These are phyloP conservation scores for Pseudopyrenochaeta lycopersici DNA, from an alignment of 2,329 filamentous ascomycete species.

Conservation along the genomic window DNA sequence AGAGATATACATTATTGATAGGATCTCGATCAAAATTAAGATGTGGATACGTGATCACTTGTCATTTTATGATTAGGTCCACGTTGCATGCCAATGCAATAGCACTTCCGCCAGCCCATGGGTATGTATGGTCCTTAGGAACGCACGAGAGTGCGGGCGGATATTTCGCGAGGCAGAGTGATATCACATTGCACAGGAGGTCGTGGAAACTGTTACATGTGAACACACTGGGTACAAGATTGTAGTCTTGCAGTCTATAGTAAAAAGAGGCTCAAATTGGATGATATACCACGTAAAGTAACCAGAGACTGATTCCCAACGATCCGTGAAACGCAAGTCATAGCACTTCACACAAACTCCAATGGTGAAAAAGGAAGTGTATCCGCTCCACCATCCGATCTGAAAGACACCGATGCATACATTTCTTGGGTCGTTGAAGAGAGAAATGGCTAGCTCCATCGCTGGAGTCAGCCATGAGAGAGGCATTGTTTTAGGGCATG, in stretches of 20 bases:
- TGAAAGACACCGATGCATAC: constrained; percentile 46
- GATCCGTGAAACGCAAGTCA: constrained; percentile 46
- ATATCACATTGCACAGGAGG: too few relatives aligned
- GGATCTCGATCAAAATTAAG: too few relatives aligned
- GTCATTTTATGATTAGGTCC: too few relatives aligned
- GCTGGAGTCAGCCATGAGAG: constrained; percentile 22
- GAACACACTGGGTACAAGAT: not conserved
- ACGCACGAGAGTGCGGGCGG: too few relatives aligned
- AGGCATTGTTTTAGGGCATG: constrained; percentile 25
- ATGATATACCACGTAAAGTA: constrained; percentile 48
- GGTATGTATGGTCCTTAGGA: too few relatives aligned
- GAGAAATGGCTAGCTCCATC: constrained; percentile 11
- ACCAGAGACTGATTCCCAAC: constrained; percentile 49
- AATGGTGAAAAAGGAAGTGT: constrained; percentile 44
- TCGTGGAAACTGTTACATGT: too few relatives aligned
- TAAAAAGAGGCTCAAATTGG: constrained; percentile 50
- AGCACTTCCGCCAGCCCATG: too few relatives aligned
- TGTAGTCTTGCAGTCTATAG: constrained; percentile 15
- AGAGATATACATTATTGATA: too few relatives aligned
- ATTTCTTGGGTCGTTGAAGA: constrained; percentile 36
- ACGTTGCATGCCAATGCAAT: too few relatives aligned
- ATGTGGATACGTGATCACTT: too few relatives aligned
- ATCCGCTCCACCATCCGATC: constrained; percentile 49
- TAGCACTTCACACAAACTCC: constrained; percentile 49
- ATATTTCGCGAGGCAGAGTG: too few relatives aligned